A percentile compares a stretch with the other conserved stretches of the same genome.
phyloP scores from a whole-genome alignment of 208 protist genomes.

The Jaenimonas drosophilae region DNA sequence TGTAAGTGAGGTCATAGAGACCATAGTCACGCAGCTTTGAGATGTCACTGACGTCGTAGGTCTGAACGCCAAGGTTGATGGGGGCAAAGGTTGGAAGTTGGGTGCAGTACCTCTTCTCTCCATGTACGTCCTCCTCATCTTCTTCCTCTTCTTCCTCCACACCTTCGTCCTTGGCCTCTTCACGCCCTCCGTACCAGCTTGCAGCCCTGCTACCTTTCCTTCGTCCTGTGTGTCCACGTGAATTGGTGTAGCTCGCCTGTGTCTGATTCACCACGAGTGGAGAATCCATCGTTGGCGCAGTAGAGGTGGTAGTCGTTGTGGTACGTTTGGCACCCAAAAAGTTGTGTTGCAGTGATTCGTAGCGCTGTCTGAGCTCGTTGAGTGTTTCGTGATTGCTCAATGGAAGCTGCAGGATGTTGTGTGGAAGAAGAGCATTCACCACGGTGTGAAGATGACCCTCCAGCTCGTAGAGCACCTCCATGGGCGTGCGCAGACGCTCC shows the following conservation, averaged over 20 bases:
- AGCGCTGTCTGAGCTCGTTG: constrained; percentile 26
- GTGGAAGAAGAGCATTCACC: constrained; percentile 10
- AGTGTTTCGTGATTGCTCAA: constrained; percentile 43
- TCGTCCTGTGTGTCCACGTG: not conserved
- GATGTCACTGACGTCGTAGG: constrained; percentile 41
- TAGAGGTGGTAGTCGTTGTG: no score
- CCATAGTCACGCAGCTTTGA: constrained; percentile 47
- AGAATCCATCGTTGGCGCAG: no score
- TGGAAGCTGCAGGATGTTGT: constrained; percentile 12
- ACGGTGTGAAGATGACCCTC: constrained; percentile 20
- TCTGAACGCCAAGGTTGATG: no score
- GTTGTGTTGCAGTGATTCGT: constrained; percentile 31
- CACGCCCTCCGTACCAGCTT: not conserved
- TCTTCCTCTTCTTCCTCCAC: not conserved
- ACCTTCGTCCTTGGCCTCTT: not conserved
- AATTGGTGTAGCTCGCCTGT: no score
- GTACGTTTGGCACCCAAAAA: constrained; percentile 24
- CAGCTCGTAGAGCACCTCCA: constrained; percentile 30
- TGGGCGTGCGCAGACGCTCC: no score
- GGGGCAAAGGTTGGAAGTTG: not conserved
- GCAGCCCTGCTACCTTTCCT: not conserved
- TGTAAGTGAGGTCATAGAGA: constrained; percentile 34
- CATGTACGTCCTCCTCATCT: not conserved
- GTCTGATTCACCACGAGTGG: no score
- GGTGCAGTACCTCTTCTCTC: no score